Conservation (phyloP, 2,329 filamentous ascomycete genomes). For the Fusarium liriodendri region DNA sequence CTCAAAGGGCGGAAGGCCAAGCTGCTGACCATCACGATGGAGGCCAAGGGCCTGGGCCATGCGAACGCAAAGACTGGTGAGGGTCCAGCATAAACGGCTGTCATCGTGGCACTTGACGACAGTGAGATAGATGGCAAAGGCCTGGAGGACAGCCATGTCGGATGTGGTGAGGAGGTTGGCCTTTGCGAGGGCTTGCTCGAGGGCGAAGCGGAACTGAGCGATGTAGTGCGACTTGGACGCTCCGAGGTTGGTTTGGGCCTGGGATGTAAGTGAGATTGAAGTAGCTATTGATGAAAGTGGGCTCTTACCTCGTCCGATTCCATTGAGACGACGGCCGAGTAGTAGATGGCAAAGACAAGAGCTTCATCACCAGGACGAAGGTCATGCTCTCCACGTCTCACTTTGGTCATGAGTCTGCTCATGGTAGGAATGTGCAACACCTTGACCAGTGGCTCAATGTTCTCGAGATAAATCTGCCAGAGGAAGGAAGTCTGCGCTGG, state of each 20-base stretch:
- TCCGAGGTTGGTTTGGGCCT: slow-evolving; percentile 32
- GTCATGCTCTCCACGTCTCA: slow-evolving; percentile 27
- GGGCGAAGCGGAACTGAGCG: slow-evolving; percentile 35
- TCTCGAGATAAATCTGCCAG: slow-evolving; percentile 37
- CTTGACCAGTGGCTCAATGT: slow-evolving; percentile 33
- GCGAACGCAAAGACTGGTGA: slow-evolving; percentile 31
- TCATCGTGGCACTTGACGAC: slow-evolving; percentile 36
- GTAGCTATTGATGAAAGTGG: background rate
- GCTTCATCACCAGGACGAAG: slow-evolving; percentile 30
- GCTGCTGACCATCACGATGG: slow-evolving; percentile 31
- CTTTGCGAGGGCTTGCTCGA: slow-evolving; percentile 35
- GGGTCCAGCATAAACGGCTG: slow-evolving; percentile 32
- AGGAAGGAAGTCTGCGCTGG: slow-evolving; percentile 24
- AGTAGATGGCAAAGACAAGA: slow-evolving; percentile 35
- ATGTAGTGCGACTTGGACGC: slow-evolving; percentile 27
- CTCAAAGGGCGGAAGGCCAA: slow-evolving; percentile 29
- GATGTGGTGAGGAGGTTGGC: slow-evolving; percentile 36
- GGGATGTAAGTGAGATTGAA: background rate
- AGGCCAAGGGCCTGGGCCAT: slow-evolving; percentile 36
- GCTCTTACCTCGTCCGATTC: slow-evolving; percentile 23
- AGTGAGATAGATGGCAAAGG: slow-evolving; percentile 33
- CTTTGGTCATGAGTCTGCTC: slow-evolving; percentile 29
- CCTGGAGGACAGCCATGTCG: slow-evolving; percentile 31
- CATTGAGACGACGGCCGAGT: slow-evolving; percentile 25
- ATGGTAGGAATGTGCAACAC: slow-evolving; percentile 35